A percentile compares a stretch with the other conserved stretches of the same genome.
Evolutionary conservation across 2,329 filamentous ascomycete species (phyloP).

Genomic region (Colletotrichum sp.): DNA sequence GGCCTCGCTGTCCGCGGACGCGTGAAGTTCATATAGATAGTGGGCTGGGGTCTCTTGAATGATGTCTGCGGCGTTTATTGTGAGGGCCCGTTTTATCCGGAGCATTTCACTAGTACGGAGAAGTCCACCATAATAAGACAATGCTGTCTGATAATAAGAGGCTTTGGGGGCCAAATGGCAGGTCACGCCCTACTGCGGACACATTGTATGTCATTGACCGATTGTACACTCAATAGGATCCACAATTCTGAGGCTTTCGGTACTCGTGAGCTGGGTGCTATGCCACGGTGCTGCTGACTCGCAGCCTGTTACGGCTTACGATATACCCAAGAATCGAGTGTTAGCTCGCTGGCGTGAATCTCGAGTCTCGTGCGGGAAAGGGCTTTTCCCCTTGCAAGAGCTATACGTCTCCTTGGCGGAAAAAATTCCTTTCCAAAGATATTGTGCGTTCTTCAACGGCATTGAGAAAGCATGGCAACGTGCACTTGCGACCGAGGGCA

Average conservation of each 20-base stretch:
- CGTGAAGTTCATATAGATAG: not conserved
- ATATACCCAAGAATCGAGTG: not conserved
- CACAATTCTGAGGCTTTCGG: not conserved
- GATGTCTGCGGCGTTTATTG: not conserved
- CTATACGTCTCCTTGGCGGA: too few relatives aligned
- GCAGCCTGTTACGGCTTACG: not conserved
- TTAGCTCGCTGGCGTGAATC: not conserved
- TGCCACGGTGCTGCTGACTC: not conserved
- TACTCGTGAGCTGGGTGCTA: not conserved
- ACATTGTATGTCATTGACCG: not conserved
- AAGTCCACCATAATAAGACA: not conserved
- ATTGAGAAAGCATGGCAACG: accelerated
- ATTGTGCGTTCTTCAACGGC: accelerated
- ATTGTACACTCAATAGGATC: not conserved
- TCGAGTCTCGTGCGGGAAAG: too few relatives aligned
- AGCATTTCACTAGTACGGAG: not conserved
- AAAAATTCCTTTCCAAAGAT: too few relatives aligned
- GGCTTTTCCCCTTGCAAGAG: too few relatives aligned
- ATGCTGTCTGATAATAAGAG: not conserved
- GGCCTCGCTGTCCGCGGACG: not conserved
- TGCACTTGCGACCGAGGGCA: too few relatives aligned
- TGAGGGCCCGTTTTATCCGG: not conserved
- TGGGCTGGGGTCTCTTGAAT: not conserved
- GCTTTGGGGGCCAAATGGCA: not conserved
- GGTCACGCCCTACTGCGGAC: not conserved